Percentiles rank a stretch among this genome's conserved stretches.
Conservation (phyloP, 257 asterid species). For the Salvia rosmarinus region DNA sequence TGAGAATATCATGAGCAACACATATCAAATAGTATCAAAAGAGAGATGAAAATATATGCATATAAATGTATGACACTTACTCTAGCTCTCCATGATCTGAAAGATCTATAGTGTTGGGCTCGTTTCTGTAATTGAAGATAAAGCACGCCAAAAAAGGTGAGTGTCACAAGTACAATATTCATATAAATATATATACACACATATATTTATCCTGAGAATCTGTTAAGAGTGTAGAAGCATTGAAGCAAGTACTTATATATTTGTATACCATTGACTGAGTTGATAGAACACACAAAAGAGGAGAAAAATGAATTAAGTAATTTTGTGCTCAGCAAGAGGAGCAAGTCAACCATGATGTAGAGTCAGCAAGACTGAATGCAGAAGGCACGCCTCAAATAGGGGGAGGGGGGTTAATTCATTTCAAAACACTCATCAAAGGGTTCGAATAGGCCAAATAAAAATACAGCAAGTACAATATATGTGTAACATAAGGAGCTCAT, state of each 20-base stretch:
- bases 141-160: constrained; percentile 12
- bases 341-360: no score
- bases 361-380: no score
- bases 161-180: background rate
- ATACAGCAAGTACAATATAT: constrained; percentile 1
- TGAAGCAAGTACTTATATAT: no score
- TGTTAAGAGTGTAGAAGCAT: background rate
- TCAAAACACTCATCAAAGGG: constrained; percentile 13
- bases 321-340: no score
- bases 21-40: constrained; percentile 16
- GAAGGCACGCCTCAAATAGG: no score
- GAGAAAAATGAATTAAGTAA: no score
- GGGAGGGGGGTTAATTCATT: no score
- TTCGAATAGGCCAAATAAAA: constrained; percentile 11
- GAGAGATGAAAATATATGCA: background rate
- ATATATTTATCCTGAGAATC: background rate
- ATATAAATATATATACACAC: background rate
- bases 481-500: constrained; percentile 23
- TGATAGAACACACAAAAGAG: no score
- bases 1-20: constrained; percentile 7
- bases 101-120: constrained; percentile 96
- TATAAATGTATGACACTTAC: constrained; percentile 47
- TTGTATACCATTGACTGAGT: no score
- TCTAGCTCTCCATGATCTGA: constrained; percentile 89
- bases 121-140: constrained; percentile 66